Evolutionary conservation across 2,329 filamentous ascomycete genomes (phyloP), one percentile per base, ranked within the genome.

Genomic region (Alternaria rosae): DNA sequence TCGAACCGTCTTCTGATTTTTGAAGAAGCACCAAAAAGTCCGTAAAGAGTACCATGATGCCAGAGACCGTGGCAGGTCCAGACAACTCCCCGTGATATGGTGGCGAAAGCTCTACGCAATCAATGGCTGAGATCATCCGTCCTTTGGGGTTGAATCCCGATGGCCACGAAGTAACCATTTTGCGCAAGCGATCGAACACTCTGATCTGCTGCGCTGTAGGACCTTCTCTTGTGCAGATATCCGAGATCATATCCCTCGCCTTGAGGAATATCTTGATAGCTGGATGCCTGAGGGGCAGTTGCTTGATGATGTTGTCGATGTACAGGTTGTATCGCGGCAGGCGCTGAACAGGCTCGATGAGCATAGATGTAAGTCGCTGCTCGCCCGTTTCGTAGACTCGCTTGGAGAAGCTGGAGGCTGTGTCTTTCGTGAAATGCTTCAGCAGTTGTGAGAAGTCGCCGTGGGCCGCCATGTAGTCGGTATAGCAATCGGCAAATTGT

Each of bases 331-430:
- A 99, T 25, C 95, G 90, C 25, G 95, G 95, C 54, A 99, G 85
- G 54, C 95, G 87, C 79, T 99, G 95, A 0, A 99, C 94, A 3
- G 95, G 95, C 79, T 99, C 95, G 77, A 99, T 99, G 57, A 99
- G 86, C 65, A 95, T 87, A 4, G 95, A 98, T 51, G 92, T 93
- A 56, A 98, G 86, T 59, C 89, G 88, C 81, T 99, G 95, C 78
- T 98, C 95, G 57, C 95, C 94, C 3, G 91, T 91, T 66, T 94
- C 89, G 54, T 92, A 88, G 4, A 97, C 88, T 47, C 92, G 85
- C 69, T 91, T 90, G 3, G 91, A 91, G 76, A 97, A 94, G 72
- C 91, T 94, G 3, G 93, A 94, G 64, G 91, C 89, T 59, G 89
- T 89, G 71, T 93, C 85, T 66, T 84, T 91, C 64, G 95, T 85